Conservation (phyloP, 2,329 filamentous ascomycete species). For the Nemania bipapillata region DNA sequence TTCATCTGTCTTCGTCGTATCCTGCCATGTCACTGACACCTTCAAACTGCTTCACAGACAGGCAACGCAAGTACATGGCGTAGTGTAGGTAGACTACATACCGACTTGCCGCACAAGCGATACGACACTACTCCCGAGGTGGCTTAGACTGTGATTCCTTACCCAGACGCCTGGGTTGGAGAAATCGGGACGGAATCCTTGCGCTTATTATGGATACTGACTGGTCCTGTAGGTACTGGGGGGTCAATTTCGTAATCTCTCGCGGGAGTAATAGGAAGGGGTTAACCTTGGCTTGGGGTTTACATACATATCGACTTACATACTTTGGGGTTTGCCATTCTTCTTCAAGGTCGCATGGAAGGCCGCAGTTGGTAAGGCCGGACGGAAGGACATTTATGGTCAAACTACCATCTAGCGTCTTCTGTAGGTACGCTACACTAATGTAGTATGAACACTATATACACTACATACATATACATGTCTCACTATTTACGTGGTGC, state of each 20-base stretch:
- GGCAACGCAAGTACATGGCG: not conserved
- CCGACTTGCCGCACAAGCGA: slow-evolving; percentile 33
- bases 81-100: not conserved
- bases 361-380: slow-evolving; percentile 44
- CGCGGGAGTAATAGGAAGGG: slow-evolving; percentile 10
- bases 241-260: slow-evolving; percentile 27
- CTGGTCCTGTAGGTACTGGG: slow-evolving; percentile 7
- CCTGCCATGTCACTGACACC: slow-evolving; percentile 33
- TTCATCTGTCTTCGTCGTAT: slow-evolving; percentile 36
- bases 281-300: not conserved
- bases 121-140: slow-evolving; percentile 45
- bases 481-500: not conserved
- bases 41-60: slow-evolving; percentile 30
- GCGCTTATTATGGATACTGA: slow-evolving; percentile 39
- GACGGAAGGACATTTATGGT: slow-evolving; percentile 28
- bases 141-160: slow-evolving; percentile 48
- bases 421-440: slow-evolving; percentile 1
- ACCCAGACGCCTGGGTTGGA: slow-evolving; percentile 50
- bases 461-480: slow-evolving; percentile 4
- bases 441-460: slow-evolving; percentile 16
- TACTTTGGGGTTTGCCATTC: slow-evolving; percentile 16
- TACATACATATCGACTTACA: not conserved
- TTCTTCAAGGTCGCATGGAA: slow-evolving; percentile 45
- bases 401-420: slow-evolving; percentile 7
- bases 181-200: slow-evolving; percentile 46